A percentile compares a stretch with the other conserved stretches of the same genome.
Conservation (phyloP, 129 eudicot species). For the Lonicera japonica region DNA sequence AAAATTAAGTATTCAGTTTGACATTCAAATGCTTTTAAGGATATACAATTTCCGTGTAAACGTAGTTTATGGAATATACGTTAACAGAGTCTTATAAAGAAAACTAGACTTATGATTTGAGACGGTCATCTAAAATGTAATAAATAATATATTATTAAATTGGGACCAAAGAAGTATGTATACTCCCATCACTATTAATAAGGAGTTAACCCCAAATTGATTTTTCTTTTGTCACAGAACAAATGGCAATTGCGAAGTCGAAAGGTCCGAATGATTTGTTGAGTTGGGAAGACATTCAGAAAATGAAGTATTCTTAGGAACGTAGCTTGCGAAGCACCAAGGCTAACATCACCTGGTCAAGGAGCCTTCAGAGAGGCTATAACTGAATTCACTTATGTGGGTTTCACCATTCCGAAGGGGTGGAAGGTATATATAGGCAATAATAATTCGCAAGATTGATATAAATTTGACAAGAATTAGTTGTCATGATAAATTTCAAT, state of each 20-base stretch:
- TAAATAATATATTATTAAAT: no score
- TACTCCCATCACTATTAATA: no score
- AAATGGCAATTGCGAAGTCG: constrained; percentile 8
- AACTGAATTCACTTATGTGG: constrained; percentile 1
- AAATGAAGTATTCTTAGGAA: constrained; percentile 6
- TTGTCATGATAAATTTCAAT: neutral
- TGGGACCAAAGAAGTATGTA: no score
- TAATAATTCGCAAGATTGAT: no score
- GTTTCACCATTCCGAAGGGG: constrained; percentile 1
- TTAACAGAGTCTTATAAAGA: no score
- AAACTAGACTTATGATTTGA: no score
- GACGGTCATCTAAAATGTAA: no score
- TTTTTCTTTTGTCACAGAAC: neutral
- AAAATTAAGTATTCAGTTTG: no score
- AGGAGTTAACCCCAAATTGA: no score
- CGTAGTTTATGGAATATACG: no score
- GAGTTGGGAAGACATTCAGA: constrained; percentile 15
- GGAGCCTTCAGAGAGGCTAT: constrained; percentile 11
- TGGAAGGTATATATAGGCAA: constrained; percentile 4
- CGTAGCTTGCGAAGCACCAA: neutral
- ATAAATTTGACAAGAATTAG: neutral
- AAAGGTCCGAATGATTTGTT: constrained; percentile 2
- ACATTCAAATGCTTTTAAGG: no score
- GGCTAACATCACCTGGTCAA: constrained; percentile 14
- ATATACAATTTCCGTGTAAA: no score